Base-by-base conservation (phyloP, 129 eudicot genomes). In the Helichrysum umbraculigerum region DNA sequence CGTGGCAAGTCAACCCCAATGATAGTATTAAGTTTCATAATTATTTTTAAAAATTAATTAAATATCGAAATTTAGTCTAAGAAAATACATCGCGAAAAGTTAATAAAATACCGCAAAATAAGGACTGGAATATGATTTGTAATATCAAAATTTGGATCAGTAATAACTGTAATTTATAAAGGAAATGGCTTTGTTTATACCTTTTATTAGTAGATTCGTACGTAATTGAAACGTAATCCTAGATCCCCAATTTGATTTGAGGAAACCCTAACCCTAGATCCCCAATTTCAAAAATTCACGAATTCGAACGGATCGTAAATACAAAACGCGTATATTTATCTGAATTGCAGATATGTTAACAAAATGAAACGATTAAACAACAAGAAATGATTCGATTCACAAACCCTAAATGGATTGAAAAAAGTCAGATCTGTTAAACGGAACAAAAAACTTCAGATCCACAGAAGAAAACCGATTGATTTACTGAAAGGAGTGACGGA, bases 261-360 rank as follows among this genome's bases (percentile, higher is more conserved):
- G 33, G 29, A 70, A 44, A 77, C 73, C 78, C 77, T 52, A 85
- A 75, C 73, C 81, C 74, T 75, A 73, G 82, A 85, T 82, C 84
- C 84, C 89, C 79, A 76, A 78, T 25, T 47, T 74, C 28, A 33
- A 52, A 37, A 73, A 51, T 7, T 34, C 12, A 64, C 29, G 17
- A 76, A 56, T 34, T 63, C 21, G 34, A 28, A 78, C 66, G 61
- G 50, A 70, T 71, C 20, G 71, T 32, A 61, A 14, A 60, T 60
- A 61, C 35, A 50, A 39, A 71, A 60, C 41, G 5, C 76, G 11
- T 22, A 39, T 52, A 51, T 2, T 47, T 65, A 19, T 63, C 52
- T 30, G 25, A 71, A 79, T 63, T 78, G 25, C 33, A 61, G 42
- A 61, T 61, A 19, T 25, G 12, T 30, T 59, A 44, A 56, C n/a